Conservation (phyloP, 345 rosid species). For the Leavenworthia alabamica region DNA sequence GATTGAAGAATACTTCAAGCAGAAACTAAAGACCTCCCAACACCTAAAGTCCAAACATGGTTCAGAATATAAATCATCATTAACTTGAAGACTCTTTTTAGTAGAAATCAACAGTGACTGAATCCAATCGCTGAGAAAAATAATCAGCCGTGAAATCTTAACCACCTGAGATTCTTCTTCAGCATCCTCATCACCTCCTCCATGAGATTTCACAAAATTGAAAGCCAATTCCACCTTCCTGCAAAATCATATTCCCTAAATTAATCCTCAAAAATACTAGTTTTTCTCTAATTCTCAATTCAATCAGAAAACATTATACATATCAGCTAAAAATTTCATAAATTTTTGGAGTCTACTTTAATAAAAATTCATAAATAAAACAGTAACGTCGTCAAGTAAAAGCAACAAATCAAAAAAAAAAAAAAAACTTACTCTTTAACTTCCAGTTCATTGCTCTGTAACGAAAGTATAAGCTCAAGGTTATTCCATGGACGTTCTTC, state of each 20-base stretch:
- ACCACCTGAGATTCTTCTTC: constrained; percentile 58
- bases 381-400: background rate
- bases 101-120: constrained; percentile 50
- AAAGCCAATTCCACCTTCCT: constrained; percentile 74
- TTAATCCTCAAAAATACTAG: background rate
- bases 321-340: background rate
- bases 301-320: background rate
- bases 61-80: constrained; percentile 21
- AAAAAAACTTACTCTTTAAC: constrained; percentile 46
- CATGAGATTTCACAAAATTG: constrained; percentile 32
- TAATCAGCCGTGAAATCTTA: constrained; percentile 45
- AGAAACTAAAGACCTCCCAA: constrained; percentile 72
- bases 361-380: background rate
- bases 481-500: constrained; percentile 63
- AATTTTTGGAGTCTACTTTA: background rate
- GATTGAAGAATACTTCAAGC: constrained; percentile 53
- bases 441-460: constrained; percentile 44
- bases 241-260: constrained; percentile 31
- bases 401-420: background rate
- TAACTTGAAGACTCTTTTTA: constrained; percentile 36
- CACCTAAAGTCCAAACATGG: constrained; percentile 63
- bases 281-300: background rate
- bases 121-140: constrained; percentile 71
- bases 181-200: constrained; percentile 24
- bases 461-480: constrained; percentile 53